phyloP scores from a whole-genome alignment of 176 grass and related monocot genomes.

The Urochloa ruziziensis region DNA sequence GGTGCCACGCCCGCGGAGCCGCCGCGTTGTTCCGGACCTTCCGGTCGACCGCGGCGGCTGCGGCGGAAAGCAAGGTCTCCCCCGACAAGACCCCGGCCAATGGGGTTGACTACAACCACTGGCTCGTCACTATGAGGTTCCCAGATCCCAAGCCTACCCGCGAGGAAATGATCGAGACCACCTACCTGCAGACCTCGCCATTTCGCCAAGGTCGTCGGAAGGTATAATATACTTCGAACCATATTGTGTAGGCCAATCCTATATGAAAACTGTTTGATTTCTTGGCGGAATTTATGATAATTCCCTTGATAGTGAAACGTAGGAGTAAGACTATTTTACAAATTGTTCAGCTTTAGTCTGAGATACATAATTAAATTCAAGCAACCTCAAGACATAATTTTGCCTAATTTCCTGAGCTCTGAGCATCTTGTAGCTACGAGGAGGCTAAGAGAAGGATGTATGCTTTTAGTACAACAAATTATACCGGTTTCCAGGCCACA shows the following conservation, averaged over 20 bases:
- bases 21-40: conserved; percentile 23
- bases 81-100: conserved; percentile 76
- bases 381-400: conserved; percentile 5
- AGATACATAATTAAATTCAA: conserved; percentile 9
- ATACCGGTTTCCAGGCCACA: conserved; percentile 70
- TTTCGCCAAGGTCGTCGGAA: conserved; percentile 79
- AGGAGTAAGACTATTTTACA: no score
- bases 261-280: no score
- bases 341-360: not conserved
- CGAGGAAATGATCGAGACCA: conserved; percentile 88
- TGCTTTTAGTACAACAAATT: conserved; percentile 83
- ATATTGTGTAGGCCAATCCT: no score
- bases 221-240: conserved; percentile 30
- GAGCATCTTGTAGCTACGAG: conserved; percentile 55
- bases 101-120: conserved; percentile 90
- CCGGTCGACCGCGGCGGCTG: conserved; percentile 40
- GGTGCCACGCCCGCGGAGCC: not conserved
- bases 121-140: conserved; percentile 95
- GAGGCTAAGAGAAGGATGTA: conserved; percentile 91
- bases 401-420: not conserved
- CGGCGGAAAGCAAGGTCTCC: conserved; percentile 42
- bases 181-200: conserved; percentile 81
- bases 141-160: conserved; percentile 65
- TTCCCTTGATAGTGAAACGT: no score
- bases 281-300: no score